Base-by-base conservation (phyloP, 306 rosid species). In the Castanopsis chinensis region DNA sequence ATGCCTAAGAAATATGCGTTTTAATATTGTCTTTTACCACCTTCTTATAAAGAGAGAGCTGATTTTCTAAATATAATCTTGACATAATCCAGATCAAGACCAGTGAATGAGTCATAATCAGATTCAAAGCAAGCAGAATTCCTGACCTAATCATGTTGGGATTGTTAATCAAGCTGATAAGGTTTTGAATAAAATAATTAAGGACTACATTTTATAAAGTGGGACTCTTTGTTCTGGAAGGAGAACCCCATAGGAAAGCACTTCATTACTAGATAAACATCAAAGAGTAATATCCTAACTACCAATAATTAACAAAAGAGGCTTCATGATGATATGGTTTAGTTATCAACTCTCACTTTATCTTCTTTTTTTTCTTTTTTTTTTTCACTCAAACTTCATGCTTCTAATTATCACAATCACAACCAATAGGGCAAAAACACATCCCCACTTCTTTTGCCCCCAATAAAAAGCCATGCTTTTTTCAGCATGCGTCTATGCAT, bases 361-460 rank as follows among this genome's bases (percentile, higher is more conserved):
- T 41, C 45, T 41, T 37, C 7, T 20, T 11, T 9, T 3, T 32
- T 56, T 75, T 9, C 35, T 55, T 59, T 0, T 32, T 70, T 70
- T 81, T 20, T 23, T 32, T 63, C 73, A 58, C 51, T 56, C 77
- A 58, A 17, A 54, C 37, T 63, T 64, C 59, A 52, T 71, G 75
- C 74, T 53, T 72, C 69, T 27, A 55, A 76, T 72, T 14, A 77
- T 72, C 69, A 76, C 64, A 76, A 37, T 18, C 81, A 71, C 73
- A 33, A 71, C 68, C 10, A 33, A n/a, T 32, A 3, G 8, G 45
- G 45, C 45, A 41, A 41, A 41, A 8, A 73, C 30, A 55, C 56
- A 25, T 51, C 0, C 30, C 20, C 43, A 25, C 32, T 45, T 18
- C 35, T 14, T 54, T 33, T 19, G 37, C 15, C 20, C 5, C 72